phyloP scores from a whole-genome alignment of 768 basidiomycete species.

The Multifurca ochricompacta region DNA sequence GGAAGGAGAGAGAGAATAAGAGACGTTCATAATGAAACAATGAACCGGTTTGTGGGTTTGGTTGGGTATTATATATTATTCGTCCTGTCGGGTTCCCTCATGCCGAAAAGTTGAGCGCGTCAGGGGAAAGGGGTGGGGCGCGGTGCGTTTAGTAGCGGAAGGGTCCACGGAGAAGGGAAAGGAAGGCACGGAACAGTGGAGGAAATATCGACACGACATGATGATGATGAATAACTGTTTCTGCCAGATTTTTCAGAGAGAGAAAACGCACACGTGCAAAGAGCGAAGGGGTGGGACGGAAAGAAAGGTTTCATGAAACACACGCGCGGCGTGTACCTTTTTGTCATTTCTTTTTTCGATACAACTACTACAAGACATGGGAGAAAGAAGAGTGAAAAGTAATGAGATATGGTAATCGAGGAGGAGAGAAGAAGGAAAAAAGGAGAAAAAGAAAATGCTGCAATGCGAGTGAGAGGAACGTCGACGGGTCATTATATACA shows the following conservation, averaged over 20 bases:
- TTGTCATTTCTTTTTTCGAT: constrained; percentile 8
- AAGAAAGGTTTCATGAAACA: neutral
- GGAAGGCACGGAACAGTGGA: neutral
- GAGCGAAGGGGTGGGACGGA: neutral
- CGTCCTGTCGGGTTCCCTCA: neutral
- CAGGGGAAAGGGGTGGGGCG: neutral
- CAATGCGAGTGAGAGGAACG: constrained; percentile 10
- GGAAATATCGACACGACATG: too few relatives aligned
- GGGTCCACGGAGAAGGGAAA: neutral
- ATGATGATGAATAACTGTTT: neutral
- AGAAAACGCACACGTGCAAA: neutral
- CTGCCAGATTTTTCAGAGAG: neutral
- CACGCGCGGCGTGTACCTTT: constrained; percentile 6
- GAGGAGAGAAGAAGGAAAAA: too few relatives aligned
- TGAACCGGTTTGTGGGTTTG: neutral
- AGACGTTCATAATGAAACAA: too few relatives aligned
- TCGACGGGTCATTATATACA: constrained; percentile 15
- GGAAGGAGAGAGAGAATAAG: too few relatives aligned
- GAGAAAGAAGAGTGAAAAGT: neutral
- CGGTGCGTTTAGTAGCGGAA: neutral
- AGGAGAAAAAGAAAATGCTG: constrained; percentile 9
- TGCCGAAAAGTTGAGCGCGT: constrained; percentile 2
- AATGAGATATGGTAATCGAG: neutral
- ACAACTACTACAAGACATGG: constrained; percentile 4
- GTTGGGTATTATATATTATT: too few relatives aligned